phyloP scores from a whole-genome alignment of 1,139 yeast genomes.

The Petasospora fabianii region DNA sequence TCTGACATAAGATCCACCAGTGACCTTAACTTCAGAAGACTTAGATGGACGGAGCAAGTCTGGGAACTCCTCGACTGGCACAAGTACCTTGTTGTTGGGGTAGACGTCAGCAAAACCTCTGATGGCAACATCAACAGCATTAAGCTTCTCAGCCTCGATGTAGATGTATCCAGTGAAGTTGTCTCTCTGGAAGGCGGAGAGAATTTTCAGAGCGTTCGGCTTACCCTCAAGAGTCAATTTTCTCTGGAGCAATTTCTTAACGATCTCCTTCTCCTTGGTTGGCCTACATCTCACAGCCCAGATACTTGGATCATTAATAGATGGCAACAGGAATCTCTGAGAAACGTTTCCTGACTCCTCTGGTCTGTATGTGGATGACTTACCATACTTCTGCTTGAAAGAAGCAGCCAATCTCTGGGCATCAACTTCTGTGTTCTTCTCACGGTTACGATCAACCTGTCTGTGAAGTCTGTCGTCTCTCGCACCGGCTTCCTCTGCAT shows the following conservation, averaged over 20 bases:
- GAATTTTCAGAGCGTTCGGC: slow-evolving; percentile 51
- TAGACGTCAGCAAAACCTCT: slow-evolving; percentile 82
- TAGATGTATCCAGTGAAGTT: slow-evolving; percentile 88
- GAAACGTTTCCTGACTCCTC: slow-evolving; percentile 85
- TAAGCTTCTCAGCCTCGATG: slow-evolving; percentile 89
- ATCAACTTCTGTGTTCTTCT: slow-evolving; percentile 88
- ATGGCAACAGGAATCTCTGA: slow-evolving; percentile 88
- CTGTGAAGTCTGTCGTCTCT: slow-evolving; percentile 70
- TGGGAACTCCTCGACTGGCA: slow-evolving; percentile 94
- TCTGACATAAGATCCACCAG: slow-evolving; percentile 90
- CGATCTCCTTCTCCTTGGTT: slow-evolving; percentile 90
- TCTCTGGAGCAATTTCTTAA: slow-evolving; percentile 78
- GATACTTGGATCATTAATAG: slow-evolving; percentile 93
- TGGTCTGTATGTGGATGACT: slow-evolving; percentile 82
- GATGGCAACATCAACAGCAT: slow-evolving; percentile 86
- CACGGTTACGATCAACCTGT: slow-evolving; percentile 86
- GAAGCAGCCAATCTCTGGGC: slow-evolving; percentile 94
- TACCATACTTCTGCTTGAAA: slow-evolving; percentile 88
- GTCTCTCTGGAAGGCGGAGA: slow-evolving; percentile 94
- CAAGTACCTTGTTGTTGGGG: slow-evolving; percentile 74
- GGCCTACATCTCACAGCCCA: slow-evolving; percentile 95
- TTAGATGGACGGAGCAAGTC: slow-evolving; percentile 88
- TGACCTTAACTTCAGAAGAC: slow-evolving; percentile 80
- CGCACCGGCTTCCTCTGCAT: slow-evolving; percentile 46
- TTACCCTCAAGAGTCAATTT: slow-evolving; percentile 43